A percentile compares a stretch with the other conserved stretches of the same genome.
Evolutionary conservation across 2,329 filamentous ascomycete genomes (phyloP).

Genomic region (Venturia nashicola): DNA sequence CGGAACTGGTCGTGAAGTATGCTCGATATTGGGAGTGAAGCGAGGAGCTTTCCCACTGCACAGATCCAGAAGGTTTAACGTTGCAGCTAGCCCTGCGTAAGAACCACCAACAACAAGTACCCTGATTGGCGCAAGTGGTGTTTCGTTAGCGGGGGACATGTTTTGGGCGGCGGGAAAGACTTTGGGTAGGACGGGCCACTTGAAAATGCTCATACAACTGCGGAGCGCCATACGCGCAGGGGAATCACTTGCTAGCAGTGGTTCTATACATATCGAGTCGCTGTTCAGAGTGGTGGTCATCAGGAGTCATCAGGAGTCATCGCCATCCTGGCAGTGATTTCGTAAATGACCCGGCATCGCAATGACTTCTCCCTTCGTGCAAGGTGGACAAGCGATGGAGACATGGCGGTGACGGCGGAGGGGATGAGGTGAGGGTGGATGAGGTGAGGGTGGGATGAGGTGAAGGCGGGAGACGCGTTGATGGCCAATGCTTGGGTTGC

Average conservation of each 20-base stretch:
- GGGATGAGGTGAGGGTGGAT: background rate
- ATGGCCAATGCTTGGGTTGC: background rate
- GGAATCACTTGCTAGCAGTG: background rate
- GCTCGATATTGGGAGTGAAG: constrained; percentile 22
- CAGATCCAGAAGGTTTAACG: constrained; percentile 56
- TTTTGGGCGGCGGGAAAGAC: background rate
- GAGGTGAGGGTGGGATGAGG: background rate
- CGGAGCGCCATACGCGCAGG: background rate
- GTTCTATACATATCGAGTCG: background rate
- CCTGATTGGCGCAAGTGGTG: background rate
- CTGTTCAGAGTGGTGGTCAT: background rate
- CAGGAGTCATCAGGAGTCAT: background rate
- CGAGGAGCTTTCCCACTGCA: constrained; percentile 41
- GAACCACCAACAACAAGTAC: constrained; percentile 60
- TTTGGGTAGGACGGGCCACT: background rate
- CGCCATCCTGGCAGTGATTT: background rate
- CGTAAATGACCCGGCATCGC: background rate
- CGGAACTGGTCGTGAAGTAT: constrained; percentile 6
- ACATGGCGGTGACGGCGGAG: background rate
- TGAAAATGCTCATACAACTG: background rate
- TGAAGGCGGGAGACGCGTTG: background rate
- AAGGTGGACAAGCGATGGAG: background rate
- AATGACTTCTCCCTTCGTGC: background rate
- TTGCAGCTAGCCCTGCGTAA: constrained; percentile 55
- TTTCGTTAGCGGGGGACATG: background rate